Evolutionary conservation across 202 grass and related monocot genomes (phyloP).

Genomic region (Schoenoplectus tabernaemontani): DNA sequence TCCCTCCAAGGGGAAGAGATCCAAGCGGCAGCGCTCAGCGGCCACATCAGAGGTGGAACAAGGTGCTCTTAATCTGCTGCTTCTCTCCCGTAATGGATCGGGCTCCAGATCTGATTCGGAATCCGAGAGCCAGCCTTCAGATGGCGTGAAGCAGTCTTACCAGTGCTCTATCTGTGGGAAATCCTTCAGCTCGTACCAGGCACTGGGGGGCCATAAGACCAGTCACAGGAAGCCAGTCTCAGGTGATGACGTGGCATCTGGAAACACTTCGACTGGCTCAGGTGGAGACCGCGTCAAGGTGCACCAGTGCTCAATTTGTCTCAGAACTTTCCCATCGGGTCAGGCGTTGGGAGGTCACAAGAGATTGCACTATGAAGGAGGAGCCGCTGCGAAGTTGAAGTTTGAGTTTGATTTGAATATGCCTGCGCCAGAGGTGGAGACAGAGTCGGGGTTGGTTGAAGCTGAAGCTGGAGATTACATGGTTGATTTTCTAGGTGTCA

Average conservation of each 20-base stretch:
- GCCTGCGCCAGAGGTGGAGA: conserved; percentile 22
- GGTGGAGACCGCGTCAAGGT: conserved; percentile 28
- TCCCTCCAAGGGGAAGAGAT: conserved; percentile 12
- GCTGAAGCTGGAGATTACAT: conserved; percentile 30
- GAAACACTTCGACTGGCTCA: not conserved
- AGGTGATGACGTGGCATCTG: not conserved
- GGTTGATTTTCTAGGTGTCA: conserved; percentile 23
- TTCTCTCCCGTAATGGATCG: conserved; percentile 8
- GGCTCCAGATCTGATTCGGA: not conserved
- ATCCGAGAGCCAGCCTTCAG: not conserved
- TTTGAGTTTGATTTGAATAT: conserved; percentile 67
- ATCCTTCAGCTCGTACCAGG: conserved; percentile 40
- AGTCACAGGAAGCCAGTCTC: conserved; percentile 27
- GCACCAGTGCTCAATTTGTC: conserved; percentile 64
- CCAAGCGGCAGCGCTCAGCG: conserved; percentile 4
- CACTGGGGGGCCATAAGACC: conserved; percentile 37
- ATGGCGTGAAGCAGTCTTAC: not conserved
- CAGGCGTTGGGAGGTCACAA: conserved; percentile 87
- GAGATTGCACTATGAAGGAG: conserved; percentile 72
- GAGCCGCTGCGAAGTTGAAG: not conserved
- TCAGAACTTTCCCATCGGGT: conserved; percentile 61
- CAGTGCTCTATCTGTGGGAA: conserved; percentile 37
- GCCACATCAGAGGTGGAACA: not conserved
- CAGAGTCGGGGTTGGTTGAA: conserved; percentile 31
- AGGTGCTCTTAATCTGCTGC: conserved; percentile 3